Base-by-base conservation (phyloP, 2,329 filamentous ascomycete species). In the Beauveria pseudobassiana region DNA sequence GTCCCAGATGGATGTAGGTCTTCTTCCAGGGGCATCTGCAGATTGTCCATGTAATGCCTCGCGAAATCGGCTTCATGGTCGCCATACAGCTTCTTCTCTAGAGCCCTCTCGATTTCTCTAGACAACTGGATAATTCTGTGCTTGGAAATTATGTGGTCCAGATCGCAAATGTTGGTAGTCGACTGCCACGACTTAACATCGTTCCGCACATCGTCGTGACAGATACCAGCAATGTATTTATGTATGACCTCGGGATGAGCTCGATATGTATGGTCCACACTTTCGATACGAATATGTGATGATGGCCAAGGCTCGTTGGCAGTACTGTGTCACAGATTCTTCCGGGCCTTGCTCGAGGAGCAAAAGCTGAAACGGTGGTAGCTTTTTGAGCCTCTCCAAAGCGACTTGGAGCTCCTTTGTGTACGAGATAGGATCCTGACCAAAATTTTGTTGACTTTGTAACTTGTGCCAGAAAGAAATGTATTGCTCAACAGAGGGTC, bases 41-140 rank as follows among this genome's bases (percentile, higher is more conserved):
- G 77, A 20, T 84, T 65, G 0, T 69, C 66, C n/a, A 86, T 71
- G 65, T 87, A 87, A 14, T 75, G 70, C 59, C 71, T 71, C 49
- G 87, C 72, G 42, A 74, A 68, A 3, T 69, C 66, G 20, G 70
- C 63, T 48, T 76, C 68, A 0, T 70, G 58, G 3, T 72, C 70
- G 0, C 74, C 68, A 64, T 84, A 87, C 1, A 79, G 60, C 12
- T 75, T 73, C 40, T 78, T 79, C 22, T 77, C 75, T 3, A 86
- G 66, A 3, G 82, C 83, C 62, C 74, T 77, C 65, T 85, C 80
- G 62, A 86, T 82, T 54, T 86, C 82, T 24, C 72, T 68, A 5
- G 80, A 82, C 30, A 87, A 76, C 66, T 87, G 80, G 18, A 86
- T 69, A 55, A 76, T 77, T 68, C 82, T 82, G 70, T 87, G 85